Evolutionary conservation across 306 rosid genomes (phyloP).

Genomic region (Quillaja saponaria): DNA sequence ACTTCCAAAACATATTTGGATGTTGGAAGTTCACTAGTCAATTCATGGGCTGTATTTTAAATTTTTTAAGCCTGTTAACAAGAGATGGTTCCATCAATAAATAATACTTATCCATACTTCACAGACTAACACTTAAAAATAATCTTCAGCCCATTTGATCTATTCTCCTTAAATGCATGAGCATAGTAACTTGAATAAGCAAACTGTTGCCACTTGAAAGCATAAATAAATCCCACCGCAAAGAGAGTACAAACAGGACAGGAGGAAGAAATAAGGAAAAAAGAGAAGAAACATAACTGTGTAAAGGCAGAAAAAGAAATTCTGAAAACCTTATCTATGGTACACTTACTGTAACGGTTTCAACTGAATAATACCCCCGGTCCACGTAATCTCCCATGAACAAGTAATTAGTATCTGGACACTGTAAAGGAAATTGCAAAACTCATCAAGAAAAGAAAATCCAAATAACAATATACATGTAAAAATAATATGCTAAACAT

Average conservation of each 20-base stretch:
- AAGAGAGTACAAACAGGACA: too few species aligned
- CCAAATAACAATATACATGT: too few species aligned
- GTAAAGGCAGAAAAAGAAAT: conserved; percentile 4
- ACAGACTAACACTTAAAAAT: neutral
- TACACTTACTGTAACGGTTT: conserved; percentile 88
- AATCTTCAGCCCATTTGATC: conserved; percentile 7
- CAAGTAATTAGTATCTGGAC: conserved; percentile 96
- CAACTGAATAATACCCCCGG: conserved; percentile 98
- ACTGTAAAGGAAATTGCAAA: conserved; percentile 42
- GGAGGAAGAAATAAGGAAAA: neutral
- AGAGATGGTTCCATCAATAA: neutral
- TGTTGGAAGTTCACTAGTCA: neutral
- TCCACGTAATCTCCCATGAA: conserved; percentile 99
- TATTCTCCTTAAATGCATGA: conserved; percentile 17
- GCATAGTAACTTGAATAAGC: neutral
- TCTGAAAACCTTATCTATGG: conserved; percentile 3
- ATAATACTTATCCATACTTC: conserved; percentile 18
- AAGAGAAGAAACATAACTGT: neutral
- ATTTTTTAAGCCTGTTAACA: conserved; percentile 6
- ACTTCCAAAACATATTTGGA: neutral
- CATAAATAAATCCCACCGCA: too few species aligned
- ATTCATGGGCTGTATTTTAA: neutral
- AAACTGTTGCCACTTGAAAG: neutral
- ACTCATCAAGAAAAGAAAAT: too few species aligned
- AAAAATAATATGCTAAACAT: too few species aligned